Evolutionary conservation across 805 yeast species (phyloP).

Genomic region (Kodamaea restingae): DNA sequence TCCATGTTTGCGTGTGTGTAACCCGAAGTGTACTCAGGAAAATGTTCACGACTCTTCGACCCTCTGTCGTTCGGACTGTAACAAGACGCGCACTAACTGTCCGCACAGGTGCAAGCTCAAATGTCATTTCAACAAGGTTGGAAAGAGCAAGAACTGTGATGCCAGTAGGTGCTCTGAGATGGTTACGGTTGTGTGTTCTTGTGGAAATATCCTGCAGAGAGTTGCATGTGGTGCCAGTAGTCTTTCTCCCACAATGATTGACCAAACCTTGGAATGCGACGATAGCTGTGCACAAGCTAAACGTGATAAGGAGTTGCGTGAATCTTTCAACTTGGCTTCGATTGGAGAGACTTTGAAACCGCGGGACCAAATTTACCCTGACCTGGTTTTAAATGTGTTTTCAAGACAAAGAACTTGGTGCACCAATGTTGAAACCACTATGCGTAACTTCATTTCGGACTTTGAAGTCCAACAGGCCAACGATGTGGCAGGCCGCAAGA

Average conservation of each 20-base stretch:
- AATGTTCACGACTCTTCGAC: conserved; percentile 47
- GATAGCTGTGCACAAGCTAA: conserved; percentile 60
- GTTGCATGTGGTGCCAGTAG: conserved; percentile 58
- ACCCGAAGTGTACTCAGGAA: conserved; percentile 54
- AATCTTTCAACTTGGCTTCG: conserved; percentile 47
- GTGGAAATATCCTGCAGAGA: conserved; percentile 51
- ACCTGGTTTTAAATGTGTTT: conserved; percentile 44
- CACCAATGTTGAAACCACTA: conserved; percentile 50
- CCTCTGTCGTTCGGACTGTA: conserved; percentile 58
- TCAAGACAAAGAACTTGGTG: conserved; percentile 67
- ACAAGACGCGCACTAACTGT: conserved; percentile 48
- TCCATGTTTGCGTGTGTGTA: conserved; percentile 55
- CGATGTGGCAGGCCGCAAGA: conserved; percentile 18
- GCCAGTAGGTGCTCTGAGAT: conserved; percentile 46
- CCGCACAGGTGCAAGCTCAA: conserved; percentile 60
- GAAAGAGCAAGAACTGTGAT: conserved; percentile 44
- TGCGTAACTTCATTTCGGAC: conserved; percentile 47
- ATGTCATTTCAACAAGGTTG: conserved; percentile 56
- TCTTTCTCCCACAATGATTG: conserved; percentile 27
- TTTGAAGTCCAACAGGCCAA: conserved; percentile 20
- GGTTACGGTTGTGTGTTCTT: conserved; percentile 54
- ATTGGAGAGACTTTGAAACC: conserved; percentile 10
- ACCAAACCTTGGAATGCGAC: conserved; percentile 54
- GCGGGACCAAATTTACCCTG: conserved; percentile 39
- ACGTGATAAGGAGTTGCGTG: conserved; percentile 58